Percentiles rank a stretch among this genome's conserved stretches.
These are phyloP conservation scores for Botryosphaeria dothidea DNA, from an alignment of 2,329 filamentous ascomycete species.

Conservation along the genomic window DNA sequence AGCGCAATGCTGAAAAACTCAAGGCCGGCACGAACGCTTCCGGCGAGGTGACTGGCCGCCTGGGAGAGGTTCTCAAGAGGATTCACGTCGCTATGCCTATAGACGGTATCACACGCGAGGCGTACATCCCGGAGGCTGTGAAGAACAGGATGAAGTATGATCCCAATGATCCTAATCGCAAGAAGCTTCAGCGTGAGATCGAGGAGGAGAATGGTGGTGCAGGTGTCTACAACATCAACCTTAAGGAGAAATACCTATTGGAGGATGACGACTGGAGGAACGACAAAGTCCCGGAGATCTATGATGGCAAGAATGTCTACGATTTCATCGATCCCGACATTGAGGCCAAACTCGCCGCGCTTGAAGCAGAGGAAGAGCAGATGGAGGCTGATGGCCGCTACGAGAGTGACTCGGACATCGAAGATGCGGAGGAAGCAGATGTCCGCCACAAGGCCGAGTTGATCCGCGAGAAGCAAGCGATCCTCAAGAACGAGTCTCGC, in stretches of 20 bases:
- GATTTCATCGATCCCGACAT: slow-evolving; percentile 98
- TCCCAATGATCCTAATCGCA: slow-evolving; percentile 82
- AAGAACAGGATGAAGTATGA: slow-evolving; percentile 85
- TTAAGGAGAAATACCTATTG: slow-evolving; percentile 83
- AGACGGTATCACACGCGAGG: slow-evolving; percentile 74
- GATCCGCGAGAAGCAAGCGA: slow-evolving; percentile 89
- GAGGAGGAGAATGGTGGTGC: slow-evolving; percentile 92
- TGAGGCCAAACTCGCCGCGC: slow-evolving; percentile 82
- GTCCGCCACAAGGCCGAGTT: slow-evolving; percentile 88
- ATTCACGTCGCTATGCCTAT: slow-evolving; percentile 97
- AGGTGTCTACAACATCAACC: slow-evolving; percentile 92
- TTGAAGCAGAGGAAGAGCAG: slow-evolving; percentile 94
- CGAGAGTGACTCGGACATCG: slow-evolving; percentile 70
- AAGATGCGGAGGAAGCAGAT: slow-evolving; percentile 86
- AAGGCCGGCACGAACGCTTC: slow-evolving; percentile 80
- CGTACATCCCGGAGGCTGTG: slow-evolving; percentile 84
- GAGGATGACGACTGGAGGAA: slow-evolving; percentile 92
- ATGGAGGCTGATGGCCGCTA: slow-evolving; percentile 93
- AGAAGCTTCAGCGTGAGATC: slow-evolving; percentile 77
- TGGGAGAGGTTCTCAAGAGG: slow-evolving; percentile 86
- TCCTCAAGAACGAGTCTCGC: slow-evolving; percentile 91
- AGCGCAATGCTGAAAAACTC: slow-evolving; percentile 92
- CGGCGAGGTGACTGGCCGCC: slow-evolving; percentile 74
- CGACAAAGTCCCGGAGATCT: slow-evolving; percentile 91
- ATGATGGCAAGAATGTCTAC: slow-evolving; percentile 95